phyloP scores from a whole-genome alignment of 2,329 filamentous ascomycete species.

The Apiospora marii region DNA sequence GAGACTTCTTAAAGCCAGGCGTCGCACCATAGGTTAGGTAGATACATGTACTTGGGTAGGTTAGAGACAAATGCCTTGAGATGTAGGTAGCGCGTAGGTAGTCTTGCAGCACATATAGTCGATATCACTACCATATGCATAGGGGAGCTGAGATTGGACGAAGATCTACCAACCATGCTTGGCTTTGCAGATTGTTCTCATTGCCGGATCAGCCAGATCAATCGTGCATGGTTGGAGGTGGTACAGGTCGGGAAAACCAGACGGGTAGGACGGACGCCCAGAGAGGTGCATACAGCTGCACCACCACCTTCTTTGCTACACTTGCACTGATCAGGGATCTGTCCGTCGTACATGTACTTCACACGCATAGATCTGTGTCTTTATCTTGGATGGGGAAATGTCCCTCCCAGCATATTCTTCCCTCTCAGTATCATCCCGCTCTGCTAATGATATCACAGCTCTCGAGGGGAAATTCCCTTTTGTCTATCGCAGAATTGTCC shows the following conservation, averaged over 20 bases:
- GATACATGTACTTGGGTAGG: too few species aligned
- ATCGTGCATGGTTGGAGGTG: constrained; percentile 13
- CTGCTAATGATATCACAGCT: background rate
- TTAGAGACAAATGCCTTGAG: background rate
- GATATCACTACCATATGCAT: background rate
- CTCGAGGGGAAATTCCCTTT: background rate
- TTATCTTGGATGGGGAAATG: background rate
- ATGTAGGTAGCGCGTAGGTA: too few species aligned
- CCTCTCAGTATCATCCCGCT: background rate
- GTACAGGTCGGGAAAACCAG: background rate
- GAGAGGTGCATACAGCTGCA: background rate
- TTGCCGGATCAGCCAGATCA: background rate
- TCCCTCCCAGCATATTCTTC: background rate
- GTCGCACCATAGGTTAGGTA: background rate
- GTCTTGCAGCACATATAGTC: background rate
- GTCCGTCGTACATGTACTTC: constrained; percentile 2
- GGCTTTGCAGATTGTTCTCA: background rate
- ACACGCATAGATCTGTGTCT: constrained; percentile 8
- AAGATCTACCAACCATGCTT: background rate
- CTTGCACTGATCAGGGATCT: background rate
- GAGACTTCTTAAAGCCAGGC: background rate
- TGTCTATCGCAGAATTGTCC: background rate
- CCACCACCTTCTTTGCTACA: background rate
- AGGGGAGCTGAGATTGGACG: background rate
- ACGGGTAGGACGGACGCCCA: background rate